phyloP scores from a whole-genome alignment of 2,329 filamentous ascomycete genomes.

The Monosporascus sp. region DNA sequence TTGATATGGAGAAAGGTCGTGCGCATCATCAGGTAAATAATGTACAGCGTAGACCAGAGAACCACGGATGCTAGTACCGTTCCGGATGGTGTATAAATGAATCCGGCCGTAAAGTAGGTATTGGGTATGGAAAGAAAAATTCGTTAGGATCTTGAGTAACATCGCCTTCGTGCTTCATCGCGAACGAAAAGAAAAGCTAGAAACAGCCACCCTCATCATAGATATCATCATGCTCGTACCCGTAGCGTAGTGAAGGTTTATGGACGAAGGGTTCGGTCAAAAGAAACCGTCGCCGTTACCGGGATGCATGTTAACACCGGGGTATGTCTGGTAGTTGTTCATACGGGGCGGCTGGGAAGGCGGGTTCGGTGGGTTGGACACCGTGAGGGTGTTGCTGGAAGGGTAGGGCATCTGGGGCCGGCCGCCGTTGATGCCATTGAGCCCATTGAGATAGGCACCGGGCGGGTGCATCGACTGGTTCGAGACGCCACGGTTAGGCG shows the following conservation, averaged over 20 bases:
- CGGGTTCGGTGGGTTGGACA: conserved; percentile 17
- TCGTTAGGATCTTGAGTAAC: conserved; percentile 29
- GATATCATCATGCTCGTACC: conserved; percentile 28
- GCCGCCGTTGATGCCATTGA: conserved; percentile 25
- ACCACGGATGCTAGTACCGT: conserved; percentile 14
- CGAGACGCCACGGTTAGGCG: conserved; percentile 38
- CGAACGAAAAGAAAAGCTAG: conserved; percentile 18
- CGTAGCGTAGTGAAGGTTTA: conserved; percentile 9
- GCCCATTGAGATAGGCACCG: conserved; percentile 26
- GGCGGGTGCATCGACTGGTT: conserved; percentile 33
- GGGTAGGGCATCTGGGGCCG: conserved; percentile 33
- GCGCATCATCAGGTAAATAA: conserved; percentile 24
- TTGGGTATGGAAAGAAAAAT: conserved; percentile 12
- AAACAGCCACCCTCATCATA: conserved; percentile 11
- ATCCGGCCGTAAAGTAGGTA: conserved; percentile 13
- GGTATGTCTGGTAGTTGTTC: conserved; percentile 23
- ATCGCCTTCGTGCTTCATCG: conserved; percentile 25
- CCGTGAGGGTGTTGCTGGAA: conserved; percentile 26
- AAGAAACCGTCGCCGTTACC: conserved; percentile 23
- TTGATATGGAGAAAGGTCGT: background rate
- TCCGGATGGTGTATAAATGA: conserved; percentile 16
- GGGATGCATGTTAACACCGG: conserved; percentile 16
- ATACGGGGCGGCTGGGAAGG: conserved; percentile 27
- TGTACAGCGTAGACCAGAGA: conserved; percentile 26
- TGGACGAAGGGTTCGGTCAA: conserved; percentile 16